Base-by-base conservation (phyloP, 108 stramenopile species). In the Fragilariopsis cylindrus region DNA sequence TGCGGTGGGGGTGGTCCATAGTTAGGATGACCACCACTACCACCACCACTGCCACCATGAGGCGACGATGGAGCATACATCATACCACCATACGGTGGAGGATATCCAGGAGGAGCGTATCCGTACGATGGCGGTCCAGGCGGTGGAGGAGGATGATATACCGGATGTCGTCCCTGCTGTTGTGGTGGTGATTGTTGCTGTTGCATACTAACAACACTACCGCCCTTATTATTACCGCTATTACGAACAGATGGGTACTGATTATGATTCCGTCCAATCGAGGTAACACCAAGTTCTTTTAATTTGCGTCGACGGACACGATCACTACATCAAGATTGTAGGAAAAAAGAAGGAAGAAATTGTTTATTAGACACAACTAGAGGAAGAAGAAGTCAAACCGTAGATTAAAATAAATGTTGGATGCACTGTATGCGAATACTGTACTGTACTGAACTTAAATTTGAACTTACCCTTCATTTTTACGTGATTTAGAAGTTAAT, bases 401-500 rank as follows among this genome's bases (percentile, higher is more conserved):
- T 30, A 30, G 30, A 30, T 2, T 30, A 30, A 30, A 30, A 30
- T 30, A 30, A 30, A 30, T 30, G 30, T 30, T 30, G 30, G 30
- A 30, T 30, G 2, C 2, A 30, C 30, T 30, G 30, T 2, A 30
- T 30, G 30, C 30, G 30, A 30, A 30, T 30, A 30, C 30, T 30
- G 30, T 30, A 30, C 30, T 30, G 30, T 30, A 30, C 30, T 30
- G 30, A 30, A 30, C 30, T 30, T n/a, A n/a, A n/a, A n/a, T n/a
- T n/a, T 30, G 30, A 30, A 30, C 30, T 30, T 30, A 30, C 11
- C 84, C 86, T 75, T 88, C 86, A 69, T 88, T 91, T 78, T 91
- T 91, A 21, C 87, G 74, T 18, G 72, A 76, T 67, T 81, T 88
- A 52, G 78, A 71, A 13, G 56, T 71, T 68, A 87, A 50, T 5